Evolutionary conservation across 371 early-diverging fungal species (phyloP).

Genomic region (Apophysomyces sp.): DNA sequence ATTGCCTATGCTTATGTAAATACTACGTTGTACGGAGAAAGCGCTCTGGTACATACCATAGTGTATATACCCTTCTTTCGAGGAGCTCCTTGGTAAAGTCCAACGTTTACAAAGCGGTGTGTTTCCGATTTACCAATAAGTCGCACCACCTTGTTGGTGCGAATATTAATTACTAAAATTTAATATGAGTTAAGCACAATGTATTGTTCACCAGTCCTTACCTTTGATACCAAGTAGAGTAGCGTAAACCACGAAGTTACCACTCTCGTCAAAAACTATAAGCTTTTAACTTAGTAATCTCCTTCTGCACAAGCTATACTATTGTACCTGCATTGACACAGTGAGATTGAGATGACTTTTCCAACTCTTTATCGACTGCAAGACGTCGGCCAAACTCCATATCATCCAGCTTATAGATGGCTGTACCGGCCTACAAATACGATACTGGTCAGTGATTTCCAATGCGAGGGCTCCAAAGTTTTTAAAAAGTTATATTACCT

Average conservation of each 20-base stretch:
- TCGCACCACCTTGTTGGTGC: conserved; percentile 79
- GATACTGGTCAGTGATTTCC: background rate
- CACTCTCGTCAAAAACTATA: conserved; percentile 89
- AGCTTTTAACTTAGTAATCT: background rate
- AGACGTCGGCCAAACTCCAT: conserved; percentile 97
- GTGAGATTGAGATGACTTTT: conserved; percentile 66
- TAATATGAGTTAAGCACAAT: background rate
- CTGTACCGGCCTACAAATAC: conserved; percentile 65
- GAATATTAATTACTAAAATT: conserved; percentile 70
- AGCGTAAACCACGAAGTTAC: conserved; percentile 86
- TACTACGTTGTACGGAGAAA: background rate
- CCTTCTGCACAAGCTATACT: background rate
- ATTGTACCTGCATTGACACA: conserved; percentile 74
- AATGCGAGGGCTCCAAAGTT: background rate
- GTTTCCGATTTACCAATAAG: conserved; percentile 90
- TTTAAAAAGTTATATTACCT: conserved; percentile 30
- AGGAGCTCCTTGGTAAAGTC: conserved; percentile 89
- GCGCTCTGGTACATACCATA: conserved; percentile 42
- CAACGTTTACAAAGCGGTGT: conserved; percentile 86
- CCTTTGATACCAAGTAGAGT: conserved; percentile 93
- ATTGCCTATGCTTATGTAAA: conserved; percentile 57
- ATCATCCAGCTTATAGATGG: conserved; percentile 80
- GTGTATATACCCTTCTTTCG: conserved; percentile 75
- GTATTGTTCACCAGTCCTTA: conserved; percentile 6
- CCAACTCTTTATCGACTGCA: conserved; percentile 87